These are phyloP conservation scores for Martiniozyma abietophila DNA, from an alignment of 805 yeast species.

Conservation along the genomic window DNA sequence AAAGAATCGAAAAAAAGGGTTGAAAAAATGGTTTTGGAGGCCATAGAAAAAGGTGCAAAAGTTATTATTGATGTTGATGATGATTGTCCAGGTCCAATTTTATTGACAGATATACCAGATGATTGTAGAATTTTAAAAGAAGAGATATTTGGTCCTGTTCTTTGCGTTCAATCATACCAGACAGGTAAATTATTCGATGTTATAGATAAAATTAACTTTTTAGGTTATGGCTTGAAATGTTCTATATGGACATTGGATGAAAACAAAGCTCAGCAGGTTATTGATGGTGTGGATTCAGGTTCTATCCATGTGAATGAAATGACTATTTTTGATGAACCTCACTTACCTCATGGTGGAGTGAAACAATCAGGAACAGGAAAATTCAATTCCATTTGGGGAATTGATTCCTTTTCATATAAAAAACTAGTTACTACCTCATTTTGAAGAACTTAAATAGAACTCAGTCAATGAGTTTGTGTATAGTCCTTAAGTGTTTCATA, in stretches of 20 bases:
- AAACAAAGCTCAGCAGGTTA: too few relatives aligned
- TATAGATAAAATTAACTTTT: conserved; percentile 21
- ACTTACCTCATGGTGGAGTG: conserved; percentile 38
- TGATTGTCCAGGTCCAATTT: conserved; percentile 21
- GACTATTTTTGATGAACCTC: conserved; percentile 19
- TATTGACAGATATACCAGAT: conserved; percentile 26
- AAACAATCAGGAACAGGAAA: conserved; percentile 35
- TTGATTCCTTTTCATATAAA: conserved; percentile 30
- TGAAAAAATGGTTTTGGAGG: conserved; percentile 26
- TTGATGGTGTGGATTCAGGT: conserved; percentile 33
- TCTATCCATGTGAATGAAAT: conserved; percentile 28
- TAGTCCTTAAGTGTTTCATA: too few relatives aligned
- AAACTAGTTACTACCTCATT: conserved; percentile 20
- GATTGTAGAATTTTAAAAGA: conserved; percentile 23
- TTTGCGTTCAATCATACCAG: conserved; percentile 24
- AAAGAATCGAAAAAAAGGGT: conserved; percentile 18
- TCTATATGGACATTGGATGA: conserved; percentile 34
- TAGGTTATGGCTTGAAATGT: conserved; percentile 31
- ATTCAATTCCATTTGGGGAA: conserved; percentile 37
- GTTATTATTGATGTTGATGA: conserved; percentile 11
- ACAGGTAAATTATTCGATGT: conserved; percentile 16
- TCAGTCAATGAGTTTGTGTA: too few relatives aligned
- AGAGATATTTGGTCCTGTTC: conserved; percentile 38
- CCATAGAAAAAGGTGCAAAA: conserved; percentile 30
- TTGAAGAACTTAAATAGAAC: too few relatives aligned